These are phyloP conservation scores for Zymoseptoria tritici DNA, from an alignment of 2,329 filamentous ascomycete genomes.

Conservation along the genomic window DNA sequence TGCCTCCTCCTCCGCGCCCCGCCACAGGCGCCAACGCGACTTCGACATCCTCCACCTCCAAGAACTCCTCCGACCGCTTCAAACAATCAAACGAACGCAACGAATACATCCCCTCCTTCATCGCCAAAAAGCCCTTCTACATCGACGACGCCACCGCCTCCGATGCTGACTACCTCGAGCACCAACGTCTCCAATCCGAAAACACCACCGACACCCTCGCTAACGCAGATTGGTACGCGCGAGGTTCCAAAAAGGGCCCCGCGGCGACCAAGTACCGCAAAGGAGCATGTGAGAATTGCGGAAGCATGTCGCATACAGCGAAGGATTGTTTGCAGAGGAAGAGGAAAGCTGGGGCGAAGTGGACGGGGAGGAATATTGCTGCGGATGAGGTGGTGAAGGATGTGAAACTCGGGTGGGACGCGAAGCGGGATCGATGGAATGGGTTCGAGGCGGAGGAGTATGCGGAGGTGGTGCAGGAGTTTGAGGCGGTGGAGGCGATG, in stretches of 20 bases:
- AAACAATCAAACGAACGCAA: constrained; percentile 83
- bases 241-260: constrained; percentile 67
- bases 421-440: constrained; percentile 96
- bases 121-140: constrained; percentile 97
- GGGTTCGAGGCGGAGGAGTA: constrained; percentile 92
- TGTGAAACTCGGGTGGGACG: constrained; percentile 87
- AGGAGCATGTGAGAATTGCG: constrained; percentile 97
- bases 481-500: constrained; percentile 75
- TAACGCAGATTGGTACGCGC: constrained; percentile 83
- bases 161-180: constrained; percentile 82
- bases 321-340: constrained; percentile 90
- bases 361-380: constrained; percentile 87
- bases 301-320: constrained; percentile 89
- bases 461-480: constrained; percentile 77
- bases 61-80: not conserved
- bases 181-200: constrained; percentile 75
- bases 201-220: constrained; percentile 52
- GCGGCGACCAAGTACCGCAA: constrained; percentile 96
- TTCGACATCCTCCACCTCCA: not conserved
- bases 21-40: not conserved
- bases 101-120: constrained; percentile 95
- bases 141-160: constrained; percentile 66
- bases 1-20: constrained; percentile 31
- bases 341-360: constrained; percentile 81
- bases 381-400: constrained; percentile 84